These are phyloP conservation scores for Penicillium turbatum DNA, from an alignment of 495 filamentous ascomycete genomes.

Conservation along the genomic window DNA sequence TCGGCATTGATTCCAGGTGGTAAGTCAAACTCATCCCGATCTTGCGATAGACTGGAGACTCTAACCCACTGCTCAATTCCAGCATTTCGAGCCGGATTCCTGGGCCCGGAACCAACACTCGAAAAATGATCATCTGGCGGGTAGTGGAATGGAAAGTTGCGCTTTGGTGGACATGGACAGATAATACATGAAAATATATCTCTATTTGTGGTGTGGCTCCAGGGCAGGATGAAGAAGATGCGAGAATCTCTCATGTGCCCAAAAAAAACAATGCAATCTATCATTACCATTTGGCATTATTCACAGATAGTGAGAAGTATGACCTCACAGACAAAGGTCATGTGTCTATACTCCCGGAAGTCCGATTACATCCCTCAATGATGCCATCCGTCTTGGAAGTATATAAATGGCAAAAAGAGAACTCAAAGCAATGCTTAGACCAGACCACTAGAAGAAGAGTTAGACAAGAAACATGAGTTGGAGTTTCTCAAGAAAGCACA, in stretches of 20 bases:
- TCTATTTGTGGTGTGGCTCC: neutral
- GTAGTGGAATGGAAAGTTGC: too few relatives aligned
- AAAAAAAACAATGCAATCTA: slow-evolving; percentile 11
- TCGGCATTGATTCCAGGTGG: slow-evolving; percentile 59
- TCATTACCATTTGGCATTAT: slow-evolving; percentile 13
- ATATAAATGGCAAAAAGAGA: slow-evolving; percentile 73
- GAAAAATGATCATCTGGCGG: neutral
- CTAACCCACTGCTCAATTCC: neutral
- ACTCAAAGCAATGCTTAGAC: slow-evolving; percentile 62
- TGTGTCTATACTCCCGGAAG: slow-evolving; percentile 63
- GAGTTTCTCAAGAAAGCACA: slow-evolving; percentile 1
- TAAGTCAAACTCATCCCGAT: slow-evolving; percentile 31
- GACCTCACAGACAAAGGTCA: neutral
- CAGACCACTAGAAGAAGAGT: slow-evolving; percentile 56
- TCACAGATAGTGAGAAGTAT: slow-evolving; percentile 1
- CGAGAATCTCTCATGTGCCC: neutral
- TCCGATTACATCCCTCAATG: slow-evolving; percentile 63
- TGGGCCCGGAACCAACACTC: neutral
- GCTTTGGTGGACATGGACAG: too few relatives aligned
- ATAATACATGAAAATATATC: neutral
- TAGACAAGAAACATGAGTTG: slow-evolving; percentile 10
- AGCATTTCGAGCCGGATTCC: slow-evolving; percentile 7
- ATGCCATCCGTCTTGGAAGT: slow-evolving; percentile 61
- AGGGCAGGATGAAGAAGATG: neutral
- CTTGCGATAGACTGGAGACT: neutral